Percentiles rank a stretch among this genome's conserved stretches.
Conservation (phyloP, 2,329 filamentous ascomycete species). For the Talaromyces sp. region DNA sequence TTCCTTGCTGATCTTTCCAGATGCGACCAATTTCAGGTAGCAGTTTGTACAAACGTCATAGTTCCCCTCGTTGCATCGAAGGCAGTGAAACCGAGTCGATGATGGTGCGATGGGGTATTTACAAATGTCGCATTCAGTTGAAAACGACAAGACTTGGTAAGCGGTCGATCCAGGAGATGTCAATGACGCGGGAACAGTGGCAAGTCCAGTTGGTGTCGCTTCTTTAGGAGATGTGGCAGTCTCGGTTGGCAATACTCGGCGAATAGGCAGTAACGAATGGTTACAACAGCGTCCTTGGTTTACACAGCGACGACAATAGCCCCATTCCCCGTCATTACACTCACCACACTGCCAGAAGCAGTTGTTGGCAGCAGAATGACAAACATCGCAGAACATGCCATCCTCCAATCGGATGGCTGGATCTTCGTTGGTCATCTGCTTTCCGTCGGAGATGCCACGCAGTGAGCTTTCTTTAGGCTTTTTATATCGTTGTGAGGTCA, state of each 20-base stretch:
- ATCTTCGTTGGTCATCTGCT: slow-evolving; percentile 57
- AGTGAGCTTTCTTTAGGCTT: slow-evolving; percentile 23
- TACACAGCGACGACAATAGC: slow-evolving; percentile 83
- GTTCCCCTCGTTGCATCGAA: slow-evolving; percentile 69
- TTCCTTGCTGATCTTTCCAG: slow-evolving; percentile 62
- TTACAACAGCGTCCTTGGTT: slow-evolving; percentile 76
- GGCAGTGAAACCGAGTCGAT: slow-evolving; percentile 73
- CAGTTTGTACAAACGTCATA: slow-evolving; percentile 80
- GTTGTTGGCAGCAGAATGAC: slow-evolving; percentile 66
- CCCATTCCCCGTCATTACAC: slow-evolving; percentile 93
- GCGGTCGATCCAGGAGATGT: slow-evolving; percentile 35
- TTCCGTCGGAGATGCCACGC: slow-evolving; percentile 35
- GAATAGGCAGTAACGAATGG: slow-evolving; percentile 72
- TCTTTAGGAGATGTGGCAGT: slow-evolving; percentile 13
- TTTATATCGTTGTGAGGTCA: slow-evolving; percentile 35
- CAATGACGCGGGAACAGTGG: slow-evolving; percentile 26
- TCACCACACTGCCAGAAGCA: slow-evolving; percentile 85
- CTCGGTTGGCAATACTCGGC: slow-evolving; percentile 45
- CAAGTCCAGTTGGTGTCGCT: slow-evolving; percentile 18
- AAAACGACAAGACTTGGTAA: slow-evolving; percentile 67
- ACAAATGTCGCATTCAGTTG: slow-evolving; percentile 74
- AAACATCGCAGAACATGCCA: slow-evolving; percentile 79
- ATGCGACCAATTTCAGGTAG: slow-evolving; percentile 62
- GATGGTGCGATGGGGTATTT: slow-evolving; percentile 64
- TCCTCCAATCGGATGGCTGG: slow-evolving; percentile 64